phyloP scores from a whole-genome alignment of 345 rosid species.

The Aethionema arabicum region DNA sequence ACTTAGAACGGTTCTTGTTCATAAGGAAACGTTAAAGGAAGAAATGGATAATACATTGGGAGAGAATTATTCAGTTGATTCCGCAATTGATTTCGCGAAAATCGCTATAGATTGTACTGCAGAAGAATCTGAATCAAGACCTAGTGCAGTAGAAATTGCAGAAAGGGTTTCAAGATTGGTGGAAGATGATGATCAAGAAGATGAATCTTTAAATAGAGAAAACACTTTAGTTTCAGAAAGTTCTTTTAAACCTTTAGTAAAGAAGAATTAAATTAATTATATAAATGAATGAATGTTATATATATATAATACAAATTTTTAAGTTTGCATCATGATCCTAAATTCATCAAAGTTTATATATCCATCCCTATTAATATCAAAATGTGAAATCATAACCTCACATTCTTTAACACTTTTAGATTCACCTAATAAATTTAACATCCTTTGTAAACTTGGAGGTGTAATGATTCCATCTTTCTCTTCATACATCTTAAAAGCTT shows the following conservation, averaged over 20 bases:
- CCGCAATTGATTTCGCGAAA: slow-evolving; percentile 60
- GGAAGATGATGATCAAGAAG: slow-evolving; percentile 47
- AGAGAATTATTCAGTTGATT: slow-evolving; percentile 67
- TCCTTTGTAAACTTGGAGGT: slow-evolving; percentile 52
- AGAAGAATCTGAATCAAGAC: slow-evolving; percentile 64
- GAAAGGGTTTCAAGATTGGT: slow-evolving; percentile 63
- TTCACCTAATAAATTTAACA: slow-evolving; percentile 55
- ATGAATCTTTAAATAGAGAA: slow-evolving; percentile 45
- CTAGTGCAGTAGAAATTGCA: slow-evolving; percentile 71
- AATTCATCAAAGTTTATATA: slow-evolving; percentile 65
- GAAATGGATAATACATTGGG: slow-evolving; percentile 77
- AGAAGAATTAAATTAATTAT: slow-evolving; percentile 17
- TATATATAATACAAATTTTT: background rate
- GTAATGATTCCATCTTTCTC: slow-evolving; percentile 56
- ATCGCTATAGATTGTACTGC: slow-evolving; percentile 67
- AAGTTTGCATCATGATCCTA: slow-evolving; percentile 51
- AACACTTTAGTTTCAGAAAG: slow-evolving; percentile 51
- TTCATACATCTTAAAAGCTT: slow-evolving; percentile 58
- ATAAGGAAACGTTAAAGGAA: slow-evolving; percentile 54
- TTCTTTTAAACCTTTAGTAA: slow-evolving; percentile 69
- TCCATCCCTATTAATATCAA: slow-evolving; percentile 64
- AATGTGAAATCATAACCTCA: slow-evolving; percentile 50
- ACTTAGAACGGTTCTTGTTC: slow-evolving; percentile 40
- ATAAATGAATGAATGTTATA: slow-evolving; percentile 4
- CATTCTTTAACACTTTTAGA: slow-evolving; percentile 49